Evolutionary conservation across 148 eudicot species (phyloP).

Genomic region (Camellia lanceoleosa): DNA sequence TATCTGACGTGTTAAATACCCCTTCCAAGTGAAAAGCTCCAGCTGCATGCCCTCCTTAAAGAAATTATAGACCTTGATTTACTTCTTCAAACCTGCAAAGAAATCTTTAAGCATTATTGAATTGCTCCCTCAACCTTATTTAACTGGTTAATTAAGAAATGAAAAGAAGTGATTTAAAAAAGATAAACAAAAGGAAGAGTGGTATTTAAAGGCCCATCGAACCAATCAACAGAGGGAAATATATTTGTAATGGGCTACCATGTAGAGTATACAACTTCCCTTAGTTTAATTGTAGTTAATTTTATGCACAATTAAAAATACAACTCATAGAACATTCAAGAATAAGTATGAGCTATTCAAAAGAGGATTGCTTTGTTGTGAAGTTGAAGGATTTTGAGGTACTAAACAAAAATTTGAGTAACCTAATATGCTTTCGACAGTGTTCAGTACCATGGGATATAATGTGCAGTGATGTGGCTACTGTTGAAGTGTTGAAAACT

Average conservation of each 20-base stretch:
- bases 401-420: neutral
- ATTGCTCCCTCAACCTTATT: conserved; percentile 2
- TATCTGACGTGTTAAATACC: neutral
- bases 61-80: conserved; percentile 3
- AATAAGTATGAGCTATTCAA: no score
- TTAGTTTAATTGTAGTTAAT: neutral
- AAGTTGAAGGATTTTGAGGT: neutral
- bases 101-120: neutral
- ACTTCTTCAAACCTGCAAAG: conserved; percentile 17
- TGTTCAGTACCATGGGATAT: neutral
- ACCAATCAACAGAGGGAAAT: neutral
- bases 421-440: neutral
- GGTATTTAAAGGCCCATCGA: neutral
- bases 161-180: neutral
- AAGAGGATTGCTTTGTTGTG: neutral
- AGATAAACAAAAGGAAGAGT: neutral
- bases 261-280: neutral
- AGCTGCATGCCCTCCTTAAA: neutral
- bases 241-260: neutral
- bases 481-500: neutral
- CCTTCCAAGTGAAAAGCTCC: conserved; percentile 2
- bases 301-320: neutral
- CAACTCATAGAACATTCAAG: no score
- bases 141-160: neutral
- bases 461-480: neutral